Percentiles rank a stretch among this genome's conserved stretches.
phyloP scores from a whole-genome alignment of 768 basidiomycete species.

The Lepiota brunneoincarnata region DNA sequence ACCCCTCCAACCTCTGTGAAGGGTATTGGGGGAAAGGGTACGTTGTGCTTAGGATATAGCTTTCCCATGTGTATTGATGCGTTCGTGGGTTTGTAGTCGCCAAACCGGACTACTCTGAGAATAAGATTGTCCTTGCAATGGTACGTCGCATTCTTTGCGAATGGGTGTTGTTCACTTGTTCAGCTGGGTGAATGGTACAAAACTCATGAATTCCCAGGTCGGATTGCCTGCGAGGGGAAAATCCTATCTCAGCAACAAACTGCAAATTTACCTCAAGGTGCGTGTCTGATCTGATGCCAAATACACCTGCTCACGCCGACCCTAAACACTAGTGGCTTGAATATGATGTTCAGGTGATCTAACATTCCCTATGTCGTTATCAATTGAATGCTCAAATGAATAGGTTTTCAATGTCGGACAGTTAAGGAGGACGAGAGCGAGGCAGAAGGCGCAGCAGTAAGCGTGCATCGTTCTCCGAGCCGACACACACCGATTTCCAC shows the following conservation, averaged over 20 bases:
- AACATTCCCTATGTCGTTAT: neutral
- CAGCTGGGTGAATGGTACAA: neutral
- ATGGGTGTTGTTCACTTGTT: neutral
- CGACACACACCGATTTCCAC: neutral
- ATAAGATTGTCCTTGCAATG: constrained; percentile 98
- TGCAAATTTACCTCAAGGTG: constrained; percentile 94
- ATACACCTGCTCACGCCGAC: constrained; percentile 15
- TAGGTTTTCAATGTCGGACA: constrained; percentile 99
- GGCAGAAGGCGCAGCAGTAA: constrained; percentile 73
- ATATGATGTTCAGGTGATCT: constrained; percentile 85
- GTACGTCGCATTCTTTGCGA: constrained; percentile 34
- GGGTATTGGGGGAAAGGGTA: constrained; percentile 88
- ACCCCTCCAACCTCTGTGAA: constrained; percentile 83
- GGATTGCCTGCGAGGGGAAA: constrained; percentile 98
- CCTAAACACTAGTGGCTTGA: constrained; percentile 80
- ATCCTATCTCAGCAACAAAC: constrained; percentile 96
- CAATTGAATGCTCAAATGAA: neutral
- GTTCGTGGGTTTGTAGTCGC: constrained; percentile 53
- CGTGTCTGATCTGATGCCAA: constrained; percentile 17
- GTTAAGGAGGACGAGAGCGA: constrained; percentile 82
- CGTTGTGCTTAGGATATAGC: constrained; percentile 10
- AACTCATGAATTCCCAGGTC: constrained; percentile 49
- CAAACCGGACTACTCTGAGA: constrained; percentile 97
- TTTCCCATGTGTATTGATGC: constrained; percentile 2
- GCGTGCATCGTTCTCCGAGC: constrained; percentile 15